Percentiles rank a stretch among this genome's conserved stretches.
These are phyloP conservation scores for Microcyclospora tardicrescens DNA, from an alignment of 2,329 filamentous ascomycete species.

Conservation along the genomic window DNA sequence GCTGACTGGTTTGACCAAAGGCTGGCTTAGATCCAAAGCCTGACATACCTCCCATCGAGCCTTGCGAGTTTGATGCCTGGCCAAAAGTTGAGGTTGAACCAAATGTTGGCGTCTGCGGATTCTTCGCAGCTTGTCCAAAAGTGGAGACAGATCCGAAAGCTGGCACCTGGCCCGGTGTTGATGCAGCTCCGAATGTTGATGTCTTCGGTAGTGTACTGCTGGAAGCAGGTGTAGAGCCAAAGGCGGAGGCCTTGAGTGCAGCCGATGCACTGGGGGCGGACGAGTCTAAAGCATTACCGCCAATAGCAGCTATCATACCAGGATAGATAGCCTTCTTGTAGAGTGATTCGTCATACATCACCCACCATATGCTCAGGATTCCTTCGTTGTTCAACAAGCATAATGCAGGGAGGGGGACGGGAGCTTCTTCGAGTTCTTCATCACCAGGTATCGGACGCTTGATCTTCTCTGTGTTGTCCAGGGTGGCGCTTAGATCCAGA, in stretches of 20 bases:
- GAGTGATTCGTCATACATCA: conserved; percentile 81
- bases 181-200: too few relatives aligned
- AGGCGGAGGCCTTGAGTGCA: neutral
- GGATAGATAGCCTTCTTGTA: conserved; percentile 59
- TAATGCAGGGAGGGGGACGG: conserved; percentile 67
- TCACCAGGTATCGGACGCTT: conserved; percentile 32
- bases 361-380: conserved; percentile 74
- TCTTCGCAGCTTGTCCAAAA: too few relatives aligned
- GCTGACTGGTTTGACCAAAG: conserved; percentile 1
- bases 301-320: conserved; percentile 43
- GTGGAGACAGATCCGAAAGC: too few relatives aligned
- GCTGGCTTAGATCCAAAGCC: conserved; percentile 21
- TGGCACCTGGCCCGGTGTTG: too few relatives aligned
- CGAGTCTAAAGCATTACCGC: conserved; percentile 3
- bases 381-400: conserved; percentile 84
- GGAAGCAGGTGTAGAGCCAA: conserved; percentile 5
- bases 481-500: conserved; percentile 51
- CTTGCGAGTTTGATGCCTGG: too few relatives aligned
- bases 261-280: conserved; percentile 1
- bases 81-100: too few relatives aligned
- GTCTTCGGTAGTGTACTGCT: neutral
- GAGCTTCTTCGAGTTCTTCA: conserved; percentile 64
- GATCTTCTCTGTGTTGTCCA: conserved; percentile 24
- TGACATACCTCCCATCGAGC: conserved; percentile 1
- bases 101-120: too few relatives aligned